Base-by-base conservation (phyloP, 2,329 filamentous ascomycete species). In the Microdochium bolleyi region DNA sequence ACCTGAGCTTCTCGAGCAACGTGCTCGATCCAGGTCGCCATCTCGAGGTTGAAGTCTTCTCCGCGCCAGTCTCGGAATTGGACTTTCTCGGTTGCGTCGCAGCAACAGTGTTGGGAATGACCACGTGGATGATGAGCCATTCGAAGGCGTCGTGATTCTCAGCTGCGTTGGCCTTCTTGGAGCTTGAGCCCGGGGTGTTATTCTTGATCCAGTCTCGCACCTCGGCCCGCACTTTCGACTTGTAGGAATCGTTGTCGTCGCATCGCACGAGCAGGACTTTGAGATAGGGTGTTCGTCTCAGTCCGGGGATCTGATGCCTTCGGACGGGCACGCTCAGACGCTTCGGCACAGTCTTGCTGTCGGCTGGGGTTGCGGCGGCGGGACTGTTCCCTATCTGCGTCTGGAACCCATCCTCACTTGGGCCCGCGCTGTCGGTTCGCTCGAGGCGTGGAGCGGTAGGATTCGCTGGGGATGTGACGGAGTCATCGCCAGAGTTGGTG, bases 101-200 rank as follows among this genome's bases (percentile, higher is more conserved):
- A 1, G 89, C 90, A 14, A 82, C 77, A 0, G 89, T 92, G 57
- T 95, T 92, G 14, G 92, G 92, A 19, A 95, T 76, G 13, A 96
- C 88, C 24, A 99, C 89, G 67, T 99, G 94, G 22, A 99, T 66
- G 52, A 99, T 89, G 58, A 99, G 75, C 88, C 92, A 97, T 69
- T 99, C 94, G 60, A 88, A 96, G 0, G 94, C 92, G 73, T 99
- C 92, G 64, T 99, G 94, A 56, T 95, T 94, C 64, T 96, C 92
- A 63, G 91, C 86, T 21, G 82, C 85, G 62, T 77, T 89, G 21
- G 72, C 70, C 62, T 78, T 79, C 44, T 83, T 81, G 51, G 76
- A 79, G 54, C 71, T 74, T 53, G 80, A 73, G 2, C 82, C 75
- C 0, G 83, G 79, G 0, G 85, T 84, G 57, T 95, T 80, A 7